Conservation (phyloP, 2,329 filamentous ascomycete genomes). For the Catunica adiposa region DNA sequence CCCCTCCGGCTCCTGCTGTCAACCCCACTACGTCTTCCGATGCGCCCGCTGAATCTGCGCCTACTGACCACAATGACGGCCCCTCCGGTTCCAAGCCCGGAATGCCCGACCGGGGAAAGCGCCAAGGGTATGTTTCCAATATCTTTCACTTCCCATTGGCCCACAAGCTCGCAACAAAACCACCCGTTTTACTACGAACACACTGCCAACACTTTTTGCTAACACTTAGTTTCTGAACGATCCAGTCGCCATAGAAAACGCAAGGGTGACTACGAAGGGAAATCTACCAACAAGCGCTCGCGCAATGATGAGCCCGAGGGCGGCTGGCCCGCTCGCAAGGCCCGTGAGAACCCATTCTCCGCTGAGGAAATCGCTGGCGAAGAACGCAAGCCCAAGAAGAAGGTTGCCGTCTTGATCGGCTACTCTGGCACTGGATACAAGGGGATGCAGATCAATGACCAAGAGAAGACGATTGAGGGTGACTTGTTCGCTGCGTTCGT, state of each 20-base stretch:
- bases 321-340: constrained; percentile 14
- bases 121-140: constrained; percentile 10
- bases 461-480: constrained; percentile 86
- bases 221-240: constrained; percentile 6
- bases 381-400: constrained; percentile 77
- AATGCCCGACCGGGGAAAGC: constrained; percentile 8
- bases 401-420: constrained; percentile 87
- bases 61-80: not conserved
- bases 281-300: constrained; percentile 11
- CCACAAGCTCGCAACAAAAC: not conserved
- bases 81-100: constrained; percentile 4
- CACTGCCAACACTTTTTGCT: constrained; percentile 11
- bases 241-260: constrained; percentile 14
- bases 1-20: constrained; percentile 1
- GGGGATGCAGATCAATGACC: constrained; percentile 78
- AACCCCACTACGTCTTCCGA: not conserved
- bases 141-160: not conserved
- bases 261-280: constrained; percentile 13
- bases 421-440: constrained; percentile 95
- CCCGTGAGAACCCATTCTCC: constrained; percentile 31
- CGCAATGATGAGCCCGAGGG: constrained; percentile 13
- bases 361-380: constrained; percentile 80
- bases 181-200: not conserved
- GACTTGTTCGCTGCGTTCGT: constrained; percentile 90
- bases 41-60: not conserved